These are phyloP conservation scores for Lactarius hengduanensis DNA, from an alignment of 768 basidiomycete genomes.

Conservation along the genomic window DNA sequence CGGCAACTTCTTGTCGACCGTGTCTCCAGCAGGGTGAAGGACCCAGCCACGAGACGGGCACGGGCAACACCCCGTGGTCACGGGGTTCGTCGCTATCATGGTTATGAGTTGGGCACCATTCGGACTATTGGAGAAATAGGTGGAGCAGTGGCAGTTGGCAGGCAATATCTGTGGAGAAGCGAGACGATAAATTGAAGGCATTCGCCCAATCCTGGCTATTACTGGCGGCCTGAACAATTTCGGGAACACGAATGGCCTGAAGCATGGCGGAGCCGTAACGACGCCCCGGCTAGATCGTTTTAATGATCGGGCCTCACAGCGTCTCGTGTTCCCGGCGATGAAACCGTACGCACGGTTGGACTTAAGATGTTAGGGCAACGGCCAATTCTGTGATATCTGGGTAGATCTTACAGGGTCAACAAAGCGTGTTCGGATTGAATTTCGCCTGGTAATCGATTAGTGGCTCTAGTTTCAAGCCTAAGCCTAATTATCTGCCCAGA, in stretches of 20 bases:
- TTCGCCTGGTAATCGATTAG: conserved; percentile 14
- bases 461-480: background rate
- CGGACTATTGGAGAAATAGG: conserved; percentile 6
- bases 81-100: background rate
- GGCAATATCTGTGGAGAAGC: conserved; percentile 9
- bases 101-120: background rate
- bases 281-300: background rate
- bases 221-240: background rate
- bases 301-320: background rate
- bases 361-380: background rate
- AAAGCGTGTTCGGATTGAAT: background rate
- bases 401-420: background rate
- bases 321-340: background rate
- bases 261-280: background rate
- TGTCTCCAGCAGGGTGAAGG: background rate
- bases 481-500: background rate
- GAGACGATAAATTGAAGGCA: background rate
- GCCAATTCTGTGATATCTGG: background rate
- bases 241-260: background rate
- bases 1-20: background rate
- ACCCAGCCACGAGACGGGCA: background rate
- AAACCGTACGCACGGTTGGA: background rate
- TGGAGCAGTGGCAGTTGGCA: conserved; percentile 11
- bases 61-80: background rate
- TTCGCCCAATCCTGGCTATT: background rate